Evolutionary conservation across 371 early-diverging fungal species (phyloP), one percentile per base, ranked within the genome.

Genomic region (Phascolomyces articulosus): DNA sequence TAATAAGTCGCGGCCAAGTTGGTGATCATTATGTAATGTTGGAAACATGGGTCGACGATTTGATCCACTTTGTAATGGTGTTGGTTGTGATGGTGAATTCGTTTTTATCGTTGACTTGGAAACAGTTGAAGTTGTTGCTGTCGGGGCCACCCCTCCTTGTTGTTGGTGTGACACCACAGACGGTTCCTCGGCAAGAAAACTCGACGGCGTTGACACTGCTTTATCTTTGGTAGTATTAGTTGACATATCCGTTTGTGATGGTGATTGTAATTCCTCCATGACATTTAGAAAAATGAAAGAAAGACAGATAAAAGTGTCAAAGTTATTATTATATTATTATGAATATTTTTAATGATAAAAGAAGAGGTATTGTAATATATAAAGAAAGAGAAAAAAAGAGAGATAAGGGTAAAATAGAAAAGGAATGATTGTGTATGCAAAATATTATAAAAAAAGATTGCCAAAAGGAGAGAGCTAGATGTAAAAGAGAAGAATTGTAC

Each of bases 21-120:
- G 63, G 34, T 66, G 68, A 18, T 73, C 73, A 31, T 57, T 64
- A 54, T 63, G 69, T 28, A 73, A 55, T n/a, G 70, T 67, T 48
- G 74, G 68, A 53, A 70, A 70, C 66, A 72, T 54, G 4, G n/a
- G 44, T 18, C 44, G 44, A 16, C 44, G 44, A 44, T 55, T 55
- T 10, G 26, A 18, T 44, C 4, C 16, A 13, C 44, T 16, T 44
- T 44, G 44, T 34, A 9, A 11, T 34, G 34, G 11, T 34, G 6
- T 6, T 34, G 34, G 44, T 34, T 34, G 34, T 34, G 34, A 34
- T 34, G 6, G 34, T 34, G 34, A 34, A 34, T 34, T 34, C 13
- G 34, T 1, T 24, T 24, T 55, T 55, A 27, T 27, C 55, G 23
- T 21, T 34, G 23, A 16, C 18, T n/a, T 34, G 56, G 56, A 28